Conservation (phyloP, 2,329 filamentous ascomycete genomes). For the Tolypocladium pustulatum region DNA sequence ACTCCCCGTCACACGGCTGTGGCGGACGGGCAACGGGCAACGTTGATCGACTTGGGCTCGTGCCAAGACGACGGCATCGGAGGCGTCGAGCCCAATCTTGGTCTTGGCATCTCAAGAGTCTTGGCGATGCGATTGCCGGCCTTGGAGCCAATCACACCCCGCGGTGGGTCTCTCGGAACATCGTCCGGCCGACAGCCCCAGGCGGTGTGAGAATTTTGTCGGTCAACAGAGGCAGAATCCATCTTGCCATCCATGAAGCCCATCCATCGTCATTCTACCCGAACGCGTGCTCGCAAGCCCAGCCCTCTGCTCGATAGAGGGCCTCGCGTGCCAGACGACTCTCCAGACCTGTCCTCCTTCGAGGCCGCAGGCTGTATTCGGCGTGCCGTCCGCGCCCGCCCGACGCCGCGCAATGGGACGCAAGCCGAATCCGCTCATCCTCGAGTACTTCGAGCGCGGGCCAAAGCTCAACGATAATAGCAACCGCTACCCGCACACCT, state of each 20-base stretch:
- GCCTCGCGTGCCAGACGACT: not conserved
- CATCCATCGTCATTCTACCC: conserved; percentile 6
- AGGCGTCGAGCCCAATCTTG: not conserved
- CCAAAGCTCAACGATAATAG: conserved; percentile 80
- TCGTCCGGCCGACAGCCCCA: conserved; percentile 2
- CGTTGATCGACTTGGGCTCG: not conserved
- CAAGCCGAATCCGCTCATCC: conserved; percentile 73
- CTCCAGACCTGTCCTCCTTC: not conserved
- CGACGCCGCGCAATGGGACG: conserved; percentile 53
- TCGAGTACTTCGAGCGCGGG: conserved; percentile 81
- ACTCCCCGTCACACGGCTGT: not conserved
- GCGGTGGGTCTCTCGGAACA: not conserved
- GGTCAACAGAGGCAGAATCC: conserved; percentile 23
- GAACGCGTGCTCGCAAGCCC: not conserved
- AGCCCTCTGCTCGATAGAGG: not conserved
- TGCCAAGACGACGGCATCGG: not conserved
- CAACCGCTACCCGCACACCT: conserved; percentile 86
- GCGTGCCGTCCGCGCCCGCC: not conserved
- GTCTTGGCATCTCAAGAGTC: not conserved
- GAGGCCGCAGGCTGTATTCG: not conserved
- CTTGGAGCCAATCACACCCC: not conserved
- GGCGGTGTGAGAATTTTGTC: conserved; percentile 25
- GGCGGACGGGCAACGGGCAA: not conserved
- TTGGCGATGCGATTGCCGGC: not conserved
- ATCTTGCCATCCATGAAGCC: conserved; percentile 9